phyloP scores from a whole-genome alignment of 495 filamentous ascomycete species.

The Cryomyces antarcticus region DNA sequence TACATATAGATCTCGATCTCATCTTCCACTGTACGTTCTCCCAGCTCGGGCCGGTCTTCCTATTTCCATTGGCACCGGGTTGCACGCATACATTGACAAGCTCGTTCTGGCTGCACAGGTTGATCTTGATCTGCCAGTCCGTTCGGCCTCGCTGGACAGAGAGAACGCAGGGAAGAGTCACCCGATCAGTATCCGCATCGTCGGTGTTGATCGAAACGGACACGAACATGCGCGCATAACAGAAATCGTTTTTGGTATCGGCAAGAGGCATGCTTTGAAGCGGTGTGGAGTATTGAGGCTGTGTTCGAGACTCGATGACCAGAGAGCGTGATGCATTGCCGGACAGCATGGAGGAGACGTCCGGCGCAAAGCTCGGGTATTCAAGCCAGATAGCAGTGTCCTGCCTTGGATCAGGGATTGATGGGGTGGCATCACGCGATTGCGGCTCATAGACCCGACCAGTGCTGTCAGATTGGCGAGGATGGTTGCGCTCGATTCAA shows the following conservation, averaged over 20 bases:
- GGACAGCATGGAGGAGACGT: constrained; percentile 43
- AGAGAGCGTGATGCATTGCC: constrained; percentile 33
- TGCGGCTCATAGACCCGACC: constrained; percentile 61
- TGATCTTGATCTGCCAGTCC: constrained; percentile 43
- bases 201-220: constrained; percentile 50
- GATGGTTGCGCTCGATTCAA: constrained; percentile 33
- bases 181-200: constrained; percentile 37
- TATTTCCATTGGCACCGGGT: constrained; percentile 22
- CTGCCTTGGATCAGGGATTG: constrained; percentile 38
- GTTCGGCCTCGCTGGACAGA: constrained; percentile 48
- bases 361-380: constrained; percentile 47
- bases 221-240: constrained; percentile 52
- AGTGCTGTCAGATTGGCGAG: constrained; percentile 47
- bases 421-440: constrained; percentile 45
- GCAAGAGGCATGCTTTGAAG: constrained; percentile 51
- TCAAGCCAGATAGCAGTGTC: constrained; percentile 58
- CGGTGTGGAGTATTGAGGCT: constrained; percentile 23
- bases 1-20: constrained; percentile 34
- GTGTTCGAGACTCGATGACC: constrained; percentile 16
- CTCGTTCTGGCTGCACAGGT: constrained; percentile 57
- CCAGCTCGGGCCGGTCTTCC: constrained; percentile 51
- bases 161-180: constrained; percentile 48
- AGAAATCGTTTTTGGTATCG: constrained; percentile 48
- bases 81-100: constrained; percentile 57
- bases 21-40: constrained; percentile 58